These are phyloP conservation scores for Dalechampia spathulata DNA, from an alignment of 441 rosid genomes.

Conservation along the genomic window DNA sequence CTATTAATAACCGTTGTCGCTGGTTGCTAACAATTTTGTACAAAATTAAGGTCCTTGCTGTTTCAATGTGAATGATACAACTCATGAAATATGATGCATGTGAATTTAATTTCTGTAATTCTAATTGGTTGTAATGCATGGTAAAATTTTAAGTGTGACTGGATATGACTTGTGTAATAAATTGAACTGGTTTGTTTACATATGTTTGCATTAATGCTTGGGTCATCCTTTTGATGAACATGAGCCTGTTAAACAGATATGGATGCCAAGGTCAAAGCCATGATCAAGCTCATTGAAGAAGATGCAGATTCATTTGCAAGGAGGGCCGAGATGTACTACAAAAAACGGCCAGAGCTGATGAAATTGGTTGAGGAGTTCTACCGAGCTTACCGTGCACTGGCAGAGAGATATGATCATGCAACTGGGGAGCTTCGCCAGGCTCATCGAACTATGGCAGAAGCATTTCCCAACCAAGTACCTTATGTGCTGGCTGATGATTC, in stretches of 20 bases:
- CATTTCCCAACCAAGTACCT: conserved; percentile 85
- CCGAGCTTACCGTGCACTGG: conserved; percentile 93
- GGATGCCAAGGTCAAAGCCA: conserved; percentile 92
- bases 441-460: conserved; percentile 90
- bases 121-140: too few relatives aligned
- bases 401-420: conserved; percentile 97
- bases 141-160: too few relatives aligned
- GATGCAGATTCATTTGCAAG: conserved; percentile 99
- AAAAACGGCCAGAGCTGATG: conserved; percentile 95
- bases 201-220: neutral
- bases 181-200: neutral
- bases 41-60: too few relatives aligned
- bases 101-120: too few relatives aligned
- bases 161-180: too few relatives aligned
- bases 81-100: too few relatives aligned
- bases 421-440: conserved; percentile 92
- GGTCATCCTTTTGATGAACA: neutral
- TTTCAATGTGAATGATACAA: too few relatives aligned
- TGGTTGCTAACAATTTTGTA: too few relatives aligned
- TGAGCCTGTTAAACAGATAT: conserved; percentile 42
- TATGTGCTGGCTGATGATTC: conserved; percentile 56
- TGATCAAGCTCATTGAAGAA: conserved; percentile 98
- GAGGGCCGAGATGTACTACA: conserved; percentile 98
- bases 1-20: too few relatives aligned
- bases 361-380: conserved; percentile 97